Base-by-base conservation (phyloP, 495 filamentous ascomycete genomes). In the Podospora anserina region DNA sequence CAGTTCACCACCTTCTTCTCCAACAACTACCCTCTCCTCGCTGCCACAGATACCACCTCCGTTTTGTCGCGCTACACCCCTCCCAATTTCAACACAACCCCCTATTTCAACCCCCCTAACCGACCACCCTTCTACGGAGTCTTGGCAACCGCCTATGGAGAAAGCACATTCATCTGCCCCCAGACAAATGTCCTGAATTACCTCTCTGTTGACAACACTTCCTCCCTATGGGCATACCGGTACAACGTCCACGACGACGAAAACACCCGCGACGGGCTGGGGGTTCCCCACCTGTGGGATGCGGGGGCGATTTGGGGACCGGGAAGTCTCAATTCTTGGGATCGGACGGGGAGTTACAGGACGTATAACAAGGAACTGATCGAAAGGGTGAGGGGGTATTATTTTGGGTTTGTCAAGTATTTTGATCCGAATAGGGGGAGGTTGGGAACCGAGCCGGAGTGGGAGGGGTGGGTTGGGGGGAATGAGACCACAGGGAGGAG, bases 81-180 rank as follows among this genome's bases (percentile, higher is more conserved):
- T 0, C 70, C 70, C 0, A 79, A 82, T n/a, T 78, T 90, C 19
- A 63, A 78, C n/a, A 60, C 66, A 5, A 89, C 86, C 74, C 70
- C 69, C 68, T 0, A 83, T 83, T 65, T 81, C 68, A 79, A 78
- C 68, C 81, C 81, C 3, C 28, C 57, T 1, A 79, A 88, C 4
- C 84, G 79, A 2, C 70, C 76, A 2, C 66, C 83, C 44, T 85
- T 65, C 72, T 70, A 77, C 81, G 7, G 72, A 75, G 16, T 69
- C 85, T 66, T 82, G 84, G 60, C 76, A 81, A 5, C 39, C 39
- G 80, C 81, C 30, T 89, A 88, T 72, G 86, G 86, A 54, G 89
- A 91, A 72, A 81, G 84, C 1, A 89, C 85, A 2, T 90, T 92
- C 68, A 81, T 85, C 66, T 91, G 89, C 67, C 88, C 89, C 3